Evolutionary conservation across 75 land plant species (phyloP).

Genomic region (Pinus albicaulis): DNA sequence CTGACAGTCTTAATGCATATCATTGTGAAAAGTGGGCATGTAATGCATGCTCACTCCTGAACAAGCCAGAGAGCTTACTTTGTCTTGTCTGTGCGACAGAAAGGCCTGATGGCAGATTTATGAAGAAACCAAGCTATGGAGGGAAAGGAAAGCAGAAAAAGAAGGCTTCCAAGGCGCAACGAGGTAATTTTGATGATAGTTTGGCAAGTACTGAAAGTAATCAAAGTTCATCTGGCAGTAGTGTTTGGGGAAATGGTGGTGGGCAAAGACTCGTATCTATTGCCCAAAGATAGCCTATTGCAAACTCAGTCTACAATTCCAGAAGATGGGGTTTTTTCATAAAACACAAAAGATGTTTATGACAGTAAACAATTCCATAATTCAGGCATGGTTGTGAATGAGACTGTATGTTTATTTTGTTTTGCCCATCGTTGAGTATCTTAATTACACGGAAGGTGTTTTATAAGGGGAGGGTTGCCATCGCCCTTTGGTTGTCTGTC

Average conservation of each 20-base stretch:
- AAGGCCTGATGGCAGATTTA: conserved; percentile 1
- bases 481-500: too few species aligned
- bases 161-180: conserved; percentile 58
- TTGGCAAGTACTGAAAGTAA: conserved; percentile 35
- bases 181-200: conserved; percentile 72
- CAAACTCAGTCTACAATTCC: too few species aligned
- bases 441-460: too few species aligned
- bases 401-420: too few species aligned
- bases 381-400: too few species aligned
- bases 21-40: conserved; percentile 29
- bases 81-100: conserved; percentile 35
- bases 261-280: conserved; percentile 29
- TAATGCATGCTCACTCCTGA: conserved; percentile 27
- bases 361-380: too few species aligned
- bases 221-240: conserved; percentile 23
- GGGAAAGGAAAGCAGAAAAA: conserved; percentile 50
- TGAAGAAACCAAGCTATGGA: conserved; percentile 15
- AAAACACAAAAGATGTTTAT: too few species aligned
- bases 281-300: background rate
- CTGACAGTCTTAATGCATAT: background rate
- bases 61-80: conserved; percentile 9
- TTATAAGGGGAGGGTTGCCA: too few species aligned
- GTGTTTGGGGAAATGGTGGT: conserved; percentile 86
- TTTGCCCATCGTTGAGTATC: too few species aligned
- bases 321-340: too few species aligned